Base-by-base conservation (phyloP, 306 rosid species). In the Crotalaria pallida region DNA sequence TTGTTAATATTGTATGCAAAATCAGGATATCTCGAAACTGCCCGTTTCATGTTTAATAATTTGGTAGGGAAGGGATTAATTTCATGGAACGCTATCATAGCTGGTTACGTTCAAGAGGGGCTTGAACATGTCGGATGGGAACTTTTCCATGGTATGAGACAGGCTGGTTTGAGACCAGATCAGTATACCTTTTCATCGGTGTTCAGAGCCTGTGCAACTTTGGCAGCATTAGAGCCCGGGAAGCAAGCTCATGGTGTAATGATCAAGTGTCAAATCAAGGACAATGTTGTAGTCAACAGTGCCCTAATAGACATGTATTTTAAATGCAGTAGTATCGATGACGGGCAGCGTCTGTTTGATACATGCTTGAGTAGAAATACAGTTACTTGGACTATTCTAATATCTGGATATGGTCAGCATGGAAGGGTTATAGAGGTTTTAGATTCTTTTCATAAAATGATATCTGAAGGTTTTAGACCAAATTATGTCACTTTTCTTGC, bases 231-330 rank as follows among this genome's bases (percentile, higher is more conserved):
- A 43, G 87, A 84, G 78, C 89, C 80, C 22, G 92, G 95, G 64
- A 89, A 81, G 83, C 87, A 80, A 80, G 83, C 83, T 38, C 89
- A 84, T 67, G 84, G 79, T 68, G 76, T 84, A 22, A 72, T 87
- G 96, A 73, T 86, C 22, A 83, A 89, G 77, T 78, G 89, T 80
- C 84, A 69, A 73, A 84, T 84, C 67, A 65, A 33, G 69, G 88
- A 80, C 72, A 86, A 87, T 77, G 82, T 87, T 53, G 75, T 84
- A 26, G 88, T 84, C 74, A 86, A 79, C 79, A 78, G 92, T 77
- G 88, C 91, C 67, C 81, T 87, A 16, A 79, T 88, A 58, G 96
- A 89, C 73, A 89, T 89, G 90, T 87, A 86, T 84, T 89, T 92
- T 68, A 86, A 88, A 69, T 83, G 95, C 80, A 83, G 92, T 80